Evolutionary conservation across 2,329 filamentous ascomycete species (phyloP), one percentile per base, ranked within the genome.

Genomic region (Fusarium bulbicola): DNA sequence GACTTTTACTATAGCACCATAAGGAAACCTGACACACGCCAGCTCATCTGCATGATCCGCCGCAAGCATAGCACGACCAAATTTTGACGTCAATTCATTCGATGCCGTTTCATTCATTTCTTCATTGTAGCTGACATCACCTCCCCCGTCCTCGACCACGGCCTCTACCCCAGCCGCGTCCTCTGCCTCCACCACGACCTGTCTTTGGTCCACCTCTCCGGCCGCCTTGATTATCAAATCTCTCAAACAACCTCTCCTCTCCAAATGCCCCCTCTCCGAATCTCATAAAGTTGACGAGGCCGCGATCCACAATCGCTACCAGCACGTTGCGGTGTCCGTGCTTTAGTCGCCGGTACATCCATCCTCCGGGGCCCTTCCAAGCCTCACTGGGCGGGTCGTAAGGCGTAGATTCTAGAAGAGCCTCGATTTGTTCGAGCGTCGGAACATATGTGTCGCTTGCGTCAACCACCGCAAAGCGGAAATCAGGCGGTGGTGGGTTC

Each of bases 231-330:
- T 77, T 84, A 74, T 79, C 86, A 72, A 87, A 87, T 58, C 89
- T 83, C 78, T 91, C 89, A 77, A 90, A 94, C 42, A 97, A 78
- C 80, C 84, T 90, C 81, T 97, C 94, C 70, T 90, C 88, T 1
- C 87, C 92, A 82, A 98, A 98, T 2, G 91, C 92, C 16, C 91
- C 91, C 84, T 98, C 95, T 3, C 89, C 90, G 66, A 98, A 87
- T 30, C 93, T 86, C 77, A 98, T 86, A 80, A 95, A 98, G 80
- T 95, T 98, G 50, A 95, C 92, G 28, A 98, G 87, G 0, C 96
- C 96, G 71, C 94, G 89, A 80, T 98, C 96, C 39, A 98, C 95
- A 5, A 98, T 89, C 0, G 95, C 96, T 30, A 99, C 81, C 39
- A 98, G 86, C 37, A 96, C 93, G 81, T 94, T 96, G 73, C 94